Evolutionary conservation across 352 stramenopile genomes (phyloP), one percentile per base, ranked within the genome.

Genomic region (Thraustotheca clavata): DNA sequence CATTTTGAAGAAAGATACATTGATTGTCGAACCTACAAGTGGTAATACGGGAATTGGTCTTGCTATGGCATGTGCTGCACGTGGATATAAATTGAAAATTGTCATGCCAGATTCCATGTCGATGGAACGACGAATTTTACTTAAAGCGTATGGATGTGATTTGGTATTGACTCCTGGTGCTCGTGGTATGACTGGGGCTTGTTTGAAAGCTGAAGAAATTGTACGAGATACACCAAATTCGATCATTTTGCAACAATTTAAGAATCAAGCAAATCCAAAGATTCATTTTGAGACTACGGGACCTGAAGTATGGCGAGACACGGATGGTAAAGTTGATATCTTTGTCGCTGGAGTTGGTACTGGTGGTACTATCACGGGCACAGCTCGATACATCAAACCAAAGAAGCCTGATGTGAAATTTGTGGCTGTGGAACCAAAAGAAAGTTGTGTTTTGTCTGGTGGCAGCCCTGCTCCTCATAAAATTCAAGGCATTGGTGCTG

Each of bases 231-330:
- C 83, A 39, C 73, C 80, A n/a, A 88, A 88, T 65, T 73, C 83
- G 39, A 68, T 93, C 57, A 80, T 95, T 24, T 80, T 98, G 14
- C 83, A 89, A 39, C 95, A 98, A 76, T 98, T 98, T 71, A 96
- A 98, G 71, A 98, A 98, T 79, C 87, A 88, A 18, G 94, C 96
- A 40, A 98, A 98, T 79, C 91, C 92, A 22, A 93, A 97, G 69
- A 91, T 95, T 71, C 87, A 96, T 73, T 91, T 81, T 60, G 77
- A 94, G 70, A 94, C 87, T 14, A 95, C 87, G 14, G 88, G 86
- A 14, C 84, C 83, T 1, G 88, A 96, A 65, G 79, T 96, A 59
- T 95, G 88, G 87, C 73, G 75, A 31, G 81, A 94, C 72, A 96
- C 85, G n/a, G 83, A 93, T 68, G 86, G 87, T 27, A 67, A 81